Base-by-base conservation (phyloP, 1,139 yeast species). In the Kodamaea suecica region DNA sequence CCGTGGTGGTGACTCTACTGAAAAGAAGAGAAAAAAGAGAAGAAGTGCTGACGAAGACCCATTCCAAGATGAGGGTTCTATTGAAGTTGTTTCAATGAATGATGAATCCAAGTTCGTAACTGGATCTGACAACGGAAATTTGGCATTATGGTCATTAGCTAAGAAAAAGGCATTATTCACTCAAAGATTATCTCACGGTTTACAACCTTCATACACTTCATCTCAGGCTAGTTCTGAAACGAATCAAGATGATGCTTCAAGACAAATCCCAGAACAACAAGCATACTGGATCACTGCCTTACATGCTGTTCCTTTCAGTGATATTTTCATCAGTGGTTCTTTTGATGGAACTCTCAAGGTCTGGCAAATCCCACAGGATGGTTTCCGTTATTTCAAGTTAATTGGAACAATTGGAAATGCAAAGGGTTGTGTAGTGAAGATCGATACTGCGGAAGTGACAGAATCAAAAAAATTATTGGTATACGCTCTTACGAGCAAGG, bases 41-140 rank as follows among this genome's bases (percentile, higher is more conserved):
- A 57, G 57, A 29, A 63, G 55, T 13, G 35, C 36, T 17, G 55
- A 53, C 10, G 61, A 58, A 3, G 63, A 61, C 17, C 57, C 62
- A 11, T 73, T 77, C 48, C 71, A 66, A 43, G 66, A 79, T 33
- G 97, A 92, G 58, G 98, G 98, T 9, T 80, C 94, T 41, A 81
- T 90, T 41, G 98, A 92, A 49, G 84, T 86, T 48, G 94, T 90
- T 23, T 68, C 85, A 5, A 88, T 90, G 97, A 62, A 85, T 38
- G 98, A 92, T 60, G 95, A 90, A 58, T 78, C 90, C 19, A 88
- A 85, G 57, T 92, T 92, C 53, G 80, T 92, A 31, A 88, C 97
- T 4, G 97, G 98, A 2, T 81, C 95, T 12, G 98, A 94, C 57
- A 92, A 90, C 54, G 98, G 98, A 30, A 84, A 79, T 54, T 64